Percentiles rank a stretch among this genome's conserved stretches.
phyloP scores from a whole-genome alignment of 2,329 filamentous ascomycete species.

The Fusarium oligoseptatum region DNA sequence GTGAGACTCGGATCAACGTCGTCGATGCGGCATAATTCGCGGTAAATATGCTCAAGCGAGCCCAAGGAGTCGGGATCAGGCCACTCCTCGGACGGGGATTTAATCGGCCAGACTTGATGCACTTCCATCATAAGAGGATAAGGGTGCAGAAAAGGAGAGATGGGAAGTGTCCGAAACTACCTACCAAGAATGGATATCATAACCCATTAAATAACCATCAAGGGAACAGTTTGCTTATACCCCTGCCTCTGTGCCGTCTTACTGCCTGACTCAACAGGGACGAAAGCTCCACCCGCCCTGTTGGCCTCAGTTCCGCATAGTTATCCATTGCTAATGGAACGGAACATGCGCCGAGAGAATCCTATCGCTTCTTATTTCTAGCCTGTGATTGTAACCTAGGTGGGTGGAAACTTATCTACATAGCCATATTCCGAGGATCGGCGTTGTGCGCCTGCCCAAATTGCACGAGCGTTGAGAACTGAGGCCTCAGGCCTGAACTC shows the following conservation, averaged over 20 bases:
- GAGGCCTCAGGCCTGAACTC: no score
- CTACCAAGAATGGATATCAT: background rate
- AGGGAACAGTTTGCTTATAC: no score
- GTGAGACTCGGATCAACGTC: background rate
- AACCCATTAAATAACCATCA: no score
- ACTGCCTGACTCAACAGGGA: background rate
- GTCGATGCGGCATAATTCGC: background rate
- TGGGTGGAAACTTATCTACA: no score
- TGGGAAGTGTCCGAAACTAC: background rate
- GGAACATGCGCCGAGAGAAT: no score
- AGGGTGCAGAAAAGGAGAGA: background rate
- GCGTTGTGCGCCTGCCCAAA: no score
- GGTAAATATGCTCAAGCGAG: background rate
- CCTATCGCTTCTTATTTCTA: no score
- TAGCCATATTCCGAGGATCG: no score
- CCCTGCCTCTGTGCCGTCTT: no score
- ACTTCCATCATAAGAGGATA: background rate
- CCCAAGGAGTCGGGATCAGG: background rate
- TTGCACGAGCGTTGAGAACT: no score
- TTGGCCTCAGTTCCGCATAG: background rate
- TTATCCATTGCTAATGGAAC: no score
- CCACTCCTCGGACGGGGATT: background rate
- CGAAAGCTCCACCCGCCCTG: background rate
- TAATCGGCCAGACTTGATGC: background rate
- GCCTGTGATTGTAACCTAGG: no score